These are phyloP conservation scores for Mortierella sp. DNA, from an alignment of 371 early-diverging fungal genomes.

Conservation along the genomic window DNA sequence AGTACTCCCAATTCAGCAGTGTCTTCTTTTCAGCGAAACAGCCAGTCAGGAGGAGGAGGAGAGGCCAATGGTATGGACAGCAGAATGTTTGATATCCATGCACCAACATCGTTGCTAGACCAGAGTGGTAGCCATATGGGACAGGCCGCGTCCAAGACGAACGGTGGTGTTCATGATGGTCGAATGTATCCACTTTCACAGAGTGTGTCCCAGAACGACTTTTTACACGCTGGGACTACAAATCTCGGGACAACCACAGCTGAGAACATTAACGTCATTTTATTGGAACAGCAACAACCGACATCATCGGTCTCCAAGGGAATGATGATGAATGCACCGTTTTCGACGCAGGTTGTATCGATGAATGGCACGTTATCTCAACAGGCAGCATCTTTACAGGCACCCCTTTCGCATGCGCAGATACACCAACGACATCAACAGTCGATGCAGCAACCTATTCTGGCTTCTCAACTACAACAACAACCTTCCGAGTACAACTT, in stretches of 20 bases:
- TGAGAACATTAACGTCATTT: neutral
- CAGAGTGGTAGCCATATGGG: neutral
- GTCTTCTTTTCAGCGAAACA: too few species aligned
- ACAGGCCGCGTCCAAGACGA: too few species aligned
- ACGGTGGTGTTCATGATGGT: neutral
- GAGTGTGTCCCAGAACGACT: constrained; percentile 27
- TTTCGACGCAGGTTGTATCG: constrained; percentile 6
- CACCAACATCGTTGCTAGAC: constrained; percentile 9
- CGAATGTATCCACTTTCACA: constrained; percentile 33
- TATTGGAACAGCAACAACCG: too few species aligned
- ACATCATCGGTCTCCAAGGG: neutral
- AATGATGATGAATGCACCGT: constrained; percentile 8
- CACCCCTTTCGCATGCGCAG: neutral
- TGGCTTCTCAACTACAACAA: too few species aligned
- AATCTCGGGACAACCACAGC: neutral
- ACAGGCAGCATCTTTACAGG: neutral
- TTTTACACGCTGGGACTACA: constrained; percentile 6
- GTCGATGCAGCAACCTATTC: neutral
- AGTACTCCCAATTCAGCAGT: too few species aligned
- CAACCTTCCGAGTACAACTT: too few species aligned
- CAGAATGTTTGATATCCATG: neutral
- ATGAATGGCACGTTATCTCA: neutral
- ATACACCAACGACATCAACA: neutral
- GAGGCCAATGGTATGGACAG: neutral
- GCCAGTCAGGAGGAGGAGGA: neutral